Evolutionary conservation across 2,329 filamentous ascomycete genomes (phyloP).

Genomic region (Didymella glomerata): DNA sequence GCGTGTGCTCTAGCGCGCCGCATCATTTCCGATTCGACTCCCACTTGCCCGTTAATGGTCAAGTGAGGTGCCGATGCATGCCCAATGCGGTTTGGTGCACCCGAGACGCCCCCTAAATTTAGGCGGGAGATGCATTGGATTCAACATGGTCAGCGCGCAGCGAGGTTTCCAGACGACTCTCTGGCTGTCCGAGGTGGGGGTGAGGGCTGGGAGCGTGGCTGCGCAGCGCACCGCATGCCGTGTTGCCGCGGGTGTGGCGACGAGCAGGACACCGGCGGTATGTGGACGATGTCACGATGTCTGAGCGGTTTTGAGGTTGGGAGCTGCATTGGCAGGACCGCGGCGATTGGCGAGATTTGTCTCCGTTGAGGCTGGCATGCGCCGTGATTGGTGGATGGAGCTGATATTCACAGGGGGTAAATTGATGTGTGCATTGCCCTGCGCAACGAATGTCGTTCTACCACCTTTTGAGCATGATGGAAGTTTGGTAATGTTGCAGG

Average conservation of each 20-base stretch:
- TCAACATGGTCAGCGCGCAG: background rate
- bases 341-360: background rate
- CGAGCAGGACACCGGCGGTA: background rate
- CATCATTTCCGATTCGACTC: constrained; percentile 2
- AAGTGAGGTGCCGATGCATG: background rate
- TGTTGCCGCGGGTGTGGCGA: background rate
- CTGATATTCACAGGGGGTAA: constrained; percentile 6
- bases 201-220: constrained; percentile 4
- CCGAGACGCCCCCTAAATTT: constrained; percentile 18
- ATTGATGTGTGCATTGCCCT: background rate
- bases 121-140: constrained; percentile 10
- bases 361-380: background rate
- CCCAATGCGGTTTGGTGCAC: constrained; percentile 2
- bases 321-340: background rate
- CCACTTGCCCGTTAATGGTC: constrained; percentile 3
- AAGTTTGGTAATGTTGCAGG: background rate
- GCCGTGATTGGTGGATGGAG: constrained; percentile 3
- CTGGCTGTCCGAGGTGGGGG: background rate
- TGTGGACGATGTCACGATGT: background rate
- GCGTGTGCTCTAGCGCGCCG: background rate
- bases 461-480: background rate
- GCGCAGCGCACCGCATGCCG: constrained; percentile 4
- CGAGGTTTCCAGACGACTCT: background rate
- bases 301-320: background rate
- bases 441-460: background rate